Percentiles rank a stretch among this genome's conserved stretches.
phyloP scores from a whole-genome alignment of 176 grass and related monocot genomes.

The Oryza coarctata region DNA sequence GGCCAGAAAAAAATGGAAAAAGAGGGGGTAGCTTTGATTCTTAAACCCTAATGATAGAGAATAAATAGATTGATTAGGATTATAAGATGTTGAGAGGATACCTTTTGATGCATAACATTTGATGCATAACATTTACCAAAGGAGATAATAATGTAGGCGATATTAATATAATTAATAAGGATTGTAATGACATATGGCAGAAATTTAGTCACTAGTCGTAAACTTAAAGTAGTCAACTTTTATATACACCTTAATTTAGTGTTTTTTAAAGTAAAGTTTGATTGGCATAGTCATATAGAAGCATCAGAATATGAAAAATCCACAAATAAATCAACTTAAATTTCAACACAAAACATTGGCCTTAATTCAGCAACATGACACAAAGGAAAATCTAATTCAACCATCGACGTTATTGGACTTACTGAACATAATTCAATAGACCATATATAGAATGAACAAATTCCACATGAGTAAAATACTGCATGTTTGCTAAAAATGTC shows the following conservation, averaged over 20 bases:
- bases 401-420: background rate
- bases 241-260: background rate
- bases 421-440: background rate
- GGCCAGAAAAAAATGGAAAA: background rate
- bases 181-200: background rate
- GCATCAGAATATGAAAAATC: too few relatives aligned
- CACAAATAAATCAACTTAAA: background rate
- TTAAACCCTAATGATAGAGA: background rate
- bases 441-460: background rate
- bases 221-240: too few relatives aligned
- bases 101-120: background rate
- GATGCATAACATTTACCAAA: background rate
- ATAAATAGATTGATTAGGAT: background rate
- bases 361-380: background rate
- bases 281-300: too few relatives aligned
- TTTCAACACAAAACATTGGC: background rate
- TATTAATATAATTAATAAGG: too few relatives aligned
- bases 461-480: background rate
- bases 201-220: too few relatives aligned
- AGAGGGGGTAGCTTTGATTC: background rate
- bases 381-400: too few relatives aligned
- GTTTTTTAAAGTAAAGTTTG: too few relatives aligned
- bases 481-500: background rate
- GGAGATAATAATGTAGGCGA: background rate
- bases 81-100: background rate